Base-by-base conservation (phyloP, 371 early-diverging fungal species). In the Saksenaea vasiformis region DNA sequence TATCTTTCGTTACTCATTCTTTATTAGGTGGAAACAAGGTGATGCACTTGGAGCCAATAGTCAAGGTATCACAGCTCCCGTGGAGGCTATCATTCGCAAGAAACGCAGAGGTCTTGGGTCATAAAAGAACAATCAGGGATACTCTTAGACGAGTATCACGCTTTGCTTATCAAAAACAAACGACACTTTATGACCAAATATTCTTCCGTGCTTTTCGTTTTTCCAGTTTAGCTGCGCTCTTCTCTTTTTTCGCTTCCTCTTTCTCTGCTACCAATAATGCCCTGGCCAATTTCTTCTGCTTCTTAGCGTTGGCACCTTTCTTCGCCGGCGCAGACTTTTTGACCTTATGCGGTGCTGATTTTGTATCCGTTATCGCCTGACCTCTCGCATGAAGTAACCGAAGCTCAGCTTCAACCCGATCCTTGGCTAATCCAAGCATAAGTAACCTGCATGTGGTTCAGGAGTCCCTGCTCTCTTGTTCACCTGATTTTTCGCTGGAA, bases 31-130 rank as follows among this genome's bases (percentile, higher is more conserved):
- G 91, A 82, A 72, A 54, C 90, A 90, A 44, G 97, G 97, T 17
- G 79, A 89, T 63, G 91, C 92, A 19, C 79, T 96, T 24, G 97
- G 97, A 11, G 78, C 82, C 51, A 82, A 85, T 7, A 90, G 89
- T 14, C 82, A 77, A 17, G 97, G 97, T 60, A 93, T 95, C 36
- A 77, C 88, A 1, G 86, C 85, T 28, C 96, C 97, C 0, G 91
- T 97, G 56, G 91, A 95, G 53, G 95, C 92, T 15, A 80, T 94
- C 60, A 71, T 94, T 39, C 90, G 96, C 11, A 87, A 85, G 38
- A 83, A 86, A 41, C 80, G 88, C 31, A 72, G 78, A 67, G 96
- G 96, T 59, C 86, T 97, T 17, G 94, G 92, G n/a, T 73, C 86
- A 36, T 87, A 78, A 75, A 17, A 47, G 5, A 3, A 47, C 10